Conservation (phyloP, 2,329 filamentous ascomycete species). For the Diplodia seriata region DNA sequence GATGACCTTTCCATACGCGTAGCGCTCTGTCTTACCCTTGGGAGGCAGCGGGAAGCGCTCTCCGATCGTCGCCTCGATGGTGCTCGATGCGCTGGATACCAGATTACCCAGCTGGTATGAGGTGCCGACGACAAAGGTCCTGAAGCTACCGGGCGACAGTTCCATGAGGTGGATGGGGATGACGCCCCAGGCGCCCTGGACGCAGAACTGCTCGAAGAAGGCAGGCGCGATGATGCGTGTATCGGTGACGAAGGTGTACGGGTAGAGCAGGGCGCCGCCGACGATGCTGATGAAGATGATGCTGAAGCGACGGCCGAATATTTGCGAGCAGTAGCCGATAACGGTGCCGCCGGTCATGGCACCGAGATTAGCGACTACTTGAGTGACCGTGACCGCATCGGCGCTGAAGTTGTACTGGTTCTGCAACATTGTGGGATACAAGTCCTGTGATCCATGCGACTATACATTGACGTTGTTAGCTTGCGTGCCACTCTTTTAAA, state of each 20-base stretch:
- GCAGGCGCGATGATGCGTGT: conserved; percentile 75
- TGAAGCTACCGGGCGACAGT: conserved; percentile 72
- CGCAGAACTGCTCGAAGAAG: conserved; percentile 71
- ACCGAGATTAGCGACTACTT: conserved; percentile 59
- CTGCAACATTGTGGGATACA: conserved; percentile 66
- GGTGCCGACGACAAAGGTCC: conserved; percentile 77
- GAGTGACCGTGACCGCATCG: conserved; percentile 56
- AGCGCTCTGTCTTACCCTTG: conserved; percentile 46
- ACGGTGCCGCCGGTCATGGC: conserved; percentile 56
- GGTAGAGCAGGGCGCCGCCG: conserved; percentile 81
- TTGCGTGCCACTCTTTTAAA: background rate
- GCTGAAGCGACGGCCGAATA: conserved; percentile 56
- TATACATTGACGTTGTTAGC: background rate
- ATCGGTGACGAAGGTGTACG: conserved; percentile 74
- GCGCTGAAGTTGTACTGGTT: conserved; percentile 64
- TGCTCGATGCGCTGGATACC: conserved; percentile 71
- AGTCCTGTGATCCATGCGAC: conserved; percentile 74
- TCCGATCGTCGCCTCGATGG: conserved; percentile 77
- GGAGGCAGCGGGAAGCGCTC: conserved; percentile 74
- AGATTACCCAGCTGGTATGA: conserved; percentile 81
- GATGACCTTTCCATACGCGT: conserved; percentile 79
- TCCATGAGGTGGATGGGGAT: conserved; percentile 72
- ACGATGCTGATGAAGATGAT: conserved; percentile 60
- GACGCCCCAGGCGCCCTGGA: conserved; percentile 49
- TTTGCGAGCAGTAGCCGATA: conserved; percentile 55